Conservation (phyloP, 345 rosid species). For the Eucalyptus viminalis region DNA sequence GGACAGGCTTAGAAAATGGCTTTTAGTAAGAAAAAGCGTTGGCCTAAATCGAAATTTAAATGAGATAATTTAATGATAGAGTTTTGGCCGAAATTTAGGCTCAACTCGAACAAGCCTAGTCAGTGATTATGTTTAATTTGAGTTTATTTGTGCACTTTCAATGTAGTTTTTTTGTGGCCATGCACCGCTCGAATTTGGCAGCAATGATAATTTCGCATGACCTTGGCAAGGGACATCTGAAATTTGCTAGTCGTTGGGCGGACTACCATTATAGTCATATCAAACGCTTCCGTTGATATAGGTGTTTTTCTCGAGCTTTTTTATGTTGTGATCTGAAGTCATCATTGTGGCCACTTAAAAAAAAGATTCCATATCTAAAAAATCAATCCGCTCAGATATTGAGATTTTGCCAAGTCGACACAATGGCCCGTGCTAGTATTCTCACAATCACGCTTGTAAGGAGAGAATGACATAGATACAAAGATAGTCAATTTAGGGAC, state of each 20-base stretch:
- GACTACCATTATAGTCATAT: background rate
- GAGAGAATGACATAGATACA: background rate
- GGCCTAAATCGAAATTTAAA: background rate
- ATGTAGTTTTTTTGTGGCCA: background rate
- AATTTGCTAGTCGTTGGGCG: background rate
- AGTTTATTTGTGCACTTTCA: background rate
- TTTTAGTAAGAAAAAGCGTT: background rate
- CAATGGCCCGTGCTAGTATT: background rate
- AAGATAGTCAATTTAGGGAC: background rate
- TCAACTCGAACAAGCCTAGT: background rate
- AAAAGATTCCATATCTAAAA: background rate
- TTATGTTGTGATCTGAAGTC: background rate
- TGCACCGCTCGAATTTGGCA: background rate
- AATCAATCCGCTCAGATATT: background rate
- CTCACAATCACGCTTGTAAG: background rate
- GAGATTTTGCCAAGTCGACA: background rate
- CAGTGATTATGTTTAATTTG: background rate
- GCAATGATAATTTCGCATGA: background rate
- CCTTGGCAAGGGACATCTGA: background rate
- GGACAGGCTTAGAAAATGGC: background rate
- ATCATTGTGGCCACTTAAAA: background rate
- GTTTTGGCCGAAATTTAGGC: background rate
- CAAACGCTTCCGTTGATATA: background rate
- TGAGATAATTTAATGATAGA: too few species aligned
- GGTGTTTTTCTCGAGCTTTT: background rate